These are phyloP conservation scores for Dryas octopetala DNA, from an alignment of 306 rosid species.

Conservation along the genomic window DNA sequence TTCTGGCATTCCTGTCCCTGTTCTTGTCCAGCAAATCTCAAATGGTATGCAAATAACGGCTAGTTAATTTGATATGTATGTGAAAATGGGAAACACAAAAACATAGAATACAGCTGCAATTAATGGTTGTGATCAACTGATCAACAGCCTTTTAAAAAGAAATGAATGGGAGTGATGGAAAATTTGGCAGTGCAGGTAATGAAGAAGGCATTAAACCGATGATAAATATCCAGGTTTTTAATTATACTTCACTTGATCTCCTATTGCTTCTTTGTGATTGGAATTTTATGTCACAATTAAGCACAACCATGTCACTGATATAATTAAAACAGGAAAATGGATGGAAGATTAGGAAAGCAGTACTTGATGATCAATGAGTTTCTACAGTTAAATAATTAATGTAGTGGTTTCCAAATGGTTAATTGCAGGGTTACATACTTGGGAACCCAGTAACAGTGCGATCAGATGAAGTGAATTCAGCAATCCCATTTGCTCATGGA, in stretches of 20 bases:
- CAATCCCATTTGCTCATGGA: conserved; percentile 46
- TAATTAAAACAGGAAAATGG: too few relatives aligned
- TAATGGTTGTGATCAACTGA: too few relatives aligned
- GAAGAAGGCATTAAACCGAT: conserved; percentile 44
- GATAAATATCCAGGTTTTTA: conserved; percentile 59
- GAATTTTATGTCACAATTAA: too few relatives aligned
- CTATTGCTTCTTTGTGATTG: neutral
- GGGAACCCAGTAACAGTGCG: conserved; percentile 43
- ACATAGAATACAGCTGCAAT: too few relatives aligned
- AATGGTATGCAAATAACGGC: conserved; percentile 38
- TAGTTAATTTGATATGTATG: neutral
- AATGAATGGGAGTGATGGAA: neutral
- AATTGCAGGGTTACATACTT: conserved; percentile 52
- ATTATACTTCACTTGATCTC: too few relatives aligned
- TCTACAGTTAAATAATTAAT: neutral
- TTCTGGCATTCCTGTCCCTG: conserved; percentile 63
- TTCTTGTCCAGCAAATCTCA: conserved; percentile 46
- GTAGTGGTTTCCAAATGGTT: neutral
- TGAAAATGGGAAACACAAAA: neutral
- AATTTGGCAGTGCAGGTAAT: conserved; percentile 40
- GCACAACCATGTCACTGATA: neutral
- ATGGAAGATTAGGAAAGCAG: neutral
- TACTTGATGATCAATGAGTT: neutral
- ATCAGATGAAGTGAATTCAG: conserved; percentile 5
- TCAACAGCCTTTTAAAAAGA: too few relatives aligned